These are phyloP conservation scores for Babjeviella inositovora DNA, from an alignment of 805 yeast genomes.

Conservation along the genomic window DNA sequence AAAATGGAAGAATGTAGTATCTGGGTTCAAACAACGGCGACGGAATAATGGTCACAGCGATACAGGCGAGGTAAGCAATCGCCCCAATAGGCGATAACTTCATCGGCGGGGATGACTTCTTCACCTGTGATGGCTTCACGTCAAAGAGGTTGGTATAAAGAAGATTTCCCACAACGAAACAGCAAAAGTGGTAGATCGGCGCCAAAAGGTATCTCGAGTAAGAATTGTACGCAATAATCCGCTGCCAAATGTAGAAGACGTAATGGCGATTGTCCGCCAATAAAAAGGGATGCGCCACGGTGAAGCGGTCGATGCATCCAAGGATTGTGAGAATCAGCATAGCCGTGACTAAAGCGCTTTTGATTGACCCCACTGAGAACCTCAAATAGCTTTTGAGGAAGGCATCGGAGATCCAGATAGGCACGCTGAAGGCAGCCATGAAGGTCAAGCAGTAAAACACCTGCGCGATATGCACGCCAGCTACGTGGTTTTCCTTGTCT, in stretches of 20 bases:
- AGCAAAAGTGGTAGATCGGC: conserved; percentile 67
- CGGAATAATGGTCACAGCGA: conserved; percentile 54
- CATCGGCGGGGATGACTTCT: too few species aligned
- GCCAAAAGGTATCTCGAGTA: conserved; percentile 32
- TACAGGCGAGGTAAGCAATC: conserved; percentile 32
- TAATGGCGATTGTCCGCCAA: conserved; percentile 91
- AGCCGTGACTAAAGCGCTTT: conserved; percentile 3
- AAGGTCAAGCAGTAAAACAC: conserved; percentile 64
- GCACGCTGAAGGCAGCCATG: conserved; percentile 48
- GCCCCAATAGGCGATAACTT: conserved; percentile 18
- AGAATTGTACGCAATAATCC: conserved; percentile 32
- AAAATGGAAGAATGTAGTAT: conserved; percentile 71
- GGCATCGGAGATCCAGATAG: conserved; percentile 45
- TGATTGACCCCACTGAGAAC: conserved; percentile 10
- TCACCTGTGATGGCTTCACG: too few species aligned
- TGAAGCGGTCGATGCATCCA: conserved; percentile 35
- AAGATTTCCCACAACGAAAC: too few species aligned
- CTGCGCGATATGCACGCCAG: conserved; percentile 64
- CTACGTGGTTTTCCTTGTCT: conserved; percentile 73
- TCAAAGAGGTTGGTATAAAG: too few species aligned
- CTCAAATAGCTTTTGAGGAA: conserved; percentile 21
- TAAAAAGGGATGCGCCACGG: conserved; percentile 78
- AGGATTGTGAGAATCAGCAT: conserved; percentile 17
- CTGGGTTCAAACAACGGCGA: conserved; percentile 92
- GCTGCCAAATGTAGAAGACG: conserved; percentile 72